phyloP scores from a whole-genome alignment of 805 yeast species.

The Spathaspora sp. region DNA sequence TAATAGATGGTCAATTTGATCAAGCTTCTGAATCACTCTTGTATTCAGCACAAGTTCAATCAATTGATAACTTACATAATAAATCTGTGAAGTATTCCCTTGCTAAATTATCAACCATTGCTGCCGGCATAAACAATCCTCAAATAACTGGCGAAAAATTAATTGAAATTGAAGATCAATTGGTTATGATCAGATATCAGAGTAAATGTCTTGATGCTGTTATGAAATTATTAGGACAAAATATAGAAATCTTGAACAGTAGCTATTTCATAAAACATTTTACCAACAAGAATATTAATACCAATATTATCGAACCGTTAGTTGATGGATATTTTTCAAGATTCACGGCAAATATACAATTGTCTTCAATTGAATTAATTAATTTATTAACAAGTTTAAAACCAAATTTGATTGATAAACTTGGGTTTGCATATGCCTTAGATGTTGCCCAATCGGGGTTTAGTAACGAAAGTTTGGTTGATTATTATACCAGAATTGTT shows the following conservation, averaged over 20 bases:
- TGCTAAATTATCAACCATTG: slow-evolving; percentile 65
- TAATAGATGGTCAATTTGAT: slow-evolving; percentile 47
- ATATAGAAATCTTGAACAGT: not conserved
- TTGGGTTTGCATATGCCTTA: slow-evolving; percentile 43
- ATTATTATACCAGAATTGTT: slow-evolving; percentile 23
- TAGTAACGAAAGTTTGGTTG: slow-evolving; percentile 19
- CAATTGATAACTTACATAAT: slow-evolving; percentile 41
- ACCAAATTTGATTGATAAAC: slow-evolving; percentile 14
- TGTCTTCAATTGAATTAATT: slow-evolving; percentile 45
- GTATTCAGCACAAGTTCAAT: slow-evolving; percentile 27
- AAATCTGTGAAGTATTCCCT: slow-evolving; percentile 60
- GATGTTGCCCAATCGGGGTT: slow-evolving; percentile 43
- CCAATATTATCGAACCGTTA: slow-evolving; percentile 8
- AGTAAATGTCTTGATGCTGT: slow-evolving; percentile 11
- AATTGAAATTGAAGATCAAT: slow-evolving; percentile 46
- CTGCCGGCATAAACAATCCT: slow-evolving; percentile 19
- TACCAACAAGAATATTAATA: slow-evolving; percentile 13
- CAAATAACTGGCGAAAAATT: slow-evolving; percentile 20
- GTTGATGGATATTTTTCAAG: slow-evolving; percentile 20
- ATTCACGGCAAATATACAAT: slow-evolving; percentile 34
- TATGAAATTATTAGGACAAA: not conserved
- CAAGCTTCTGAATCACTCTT: slow-evolving; percentile 49
- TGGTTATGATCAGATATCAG: slow-evolving; percentile 50
- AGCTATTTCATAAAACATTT: slow-evolving; percentile 12
- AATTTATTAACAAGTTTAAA: slow-evolving; percentile 49